phyloP scores from a whole-genome alignment of 495 filamentous ascomycete genomes.

The Penicillium soppii region DNA sequence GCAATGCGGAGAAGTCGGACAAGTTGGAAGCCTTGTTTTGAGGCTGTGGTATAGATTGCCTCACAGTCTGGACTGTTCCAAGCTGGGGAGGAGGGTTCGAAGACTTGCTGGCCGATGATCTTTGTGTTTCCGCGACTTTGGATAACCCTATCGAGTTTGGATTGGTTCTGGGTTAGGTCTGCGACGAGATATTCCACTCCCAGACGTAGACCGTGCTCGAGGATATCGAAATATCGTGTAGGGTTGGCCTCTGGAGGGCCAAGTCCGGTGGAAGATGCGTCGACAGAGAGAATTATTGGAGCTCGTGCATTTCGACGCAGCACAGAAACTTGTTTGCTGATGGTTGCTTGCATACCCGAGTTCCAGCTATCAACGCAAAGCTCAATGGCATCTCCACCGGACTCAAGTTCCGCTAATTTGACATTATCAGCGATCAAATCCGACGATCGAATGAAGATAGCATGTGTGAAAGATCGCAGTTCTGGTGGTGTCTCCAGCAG shows the following conservation, averaged over 20 bases:
- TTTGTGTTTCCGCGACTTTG: slow-evolving; percentile 64
- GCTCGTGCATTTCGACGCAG: slow-evolving; percentile 58
- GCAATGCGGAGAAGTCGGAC: slow-evolving; percentile 67
- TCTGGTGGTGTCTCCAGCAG: slow-evolving; percentile 67
- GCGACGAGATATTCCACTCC: slow-evolving; percentile 72
- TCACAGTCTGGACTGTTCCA: slow-evolving; percentile 65
- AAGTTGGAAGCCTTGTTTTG: slow-evolving; percentile 65
- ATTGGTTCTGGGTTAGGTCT: slow-evolving; percentile 55
- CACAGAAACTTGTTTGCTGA: slow-evolving; percentile 45
- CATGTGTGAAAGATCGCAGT: slow-evolving; percentile 63
- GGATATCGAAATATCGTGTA: slow-evolving; percentile 46
- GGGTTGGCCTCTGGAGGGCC: slow-evolving; percentile 18
- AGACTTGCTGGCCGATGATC: slow-evolving; percentile 67
- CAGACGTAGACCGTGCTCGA: slow-evolving; percentile 68
- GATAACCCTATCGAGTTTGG: slow-evolving; percentile 43
- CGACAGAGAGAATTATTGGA: slow-evolving; percentile 69
- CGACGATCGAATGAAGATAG: slow-evolving; percentile 62
- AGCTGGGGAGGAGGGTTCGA: slow-evolving; percentile 47
- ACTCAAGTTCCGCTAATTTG: slow-evolving; percentile 63
- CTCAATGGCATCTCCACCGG: slow-evolving; percentile 70
- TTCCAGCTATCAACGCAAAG: slow-evolving; percentile 65
- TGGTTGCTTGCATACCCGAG: slow-evolving; percentile 41
- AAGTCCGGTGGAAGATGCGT: slow-evolving; percentile 46
- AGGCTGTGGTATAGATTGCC: slow-evolving; percentile 55
- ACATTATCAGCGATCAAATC: slow-evolving; percentile 53